Evolutionary conservation across 23 red algal genomes (phyloP), one percentile per base, ranked within the genome.

Genomic region (Chondrus crispus): DNA sequence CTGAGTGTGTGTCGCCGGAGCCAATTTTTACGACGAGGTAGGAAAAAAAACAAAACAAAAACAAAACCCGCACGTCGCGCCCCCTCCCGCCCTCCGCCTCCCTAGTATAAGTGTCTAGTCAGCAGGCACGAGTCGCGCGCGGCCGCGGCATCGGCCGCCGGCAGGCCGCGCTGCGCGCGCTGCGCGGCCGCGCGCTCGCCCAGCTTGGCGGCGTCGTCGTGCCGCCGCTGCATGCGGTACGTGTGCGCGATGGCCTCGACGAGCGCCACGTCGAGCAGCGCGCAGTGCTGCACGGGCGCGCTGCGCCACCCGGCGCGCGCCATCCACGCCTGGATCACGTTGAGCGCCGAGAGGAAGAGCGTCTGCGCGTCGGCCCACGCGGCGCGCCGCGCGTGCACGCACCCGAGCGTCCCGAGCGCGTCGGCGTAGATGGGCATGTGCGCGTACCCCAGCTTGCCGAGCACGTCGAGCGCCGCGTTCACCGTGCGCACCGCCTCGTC

Each of bases 391-490:
- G 93, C 51, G 20, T 52, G 72, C 20, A 98, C 90, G 36, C 84
- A 37, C n/a, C 80, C 96, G 52, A 90, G 74, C 16, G 75, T 78
- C 36, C 96, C 90, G 24, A 98, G 79, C 29, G 87, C 88, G 50
- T 98, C 96, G 4, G 91, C 87, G 69, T 95, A 95, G 44, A 98
- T 95, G 29, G 96, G 96, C 88, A 98, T 88, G 11, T 93, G 41
- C 43, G 74, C 44, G 41, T 88, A 98, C 41, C 77, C 80, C 5
- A 82, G 54, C 26, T 79, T 57, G 24, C 42, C 62, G 2, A 98
- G 89, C 26, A 95, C 46, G 28, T 92, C 83, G 41, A 98, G 75
- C 42, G 93, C 76, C 6, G 42, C 39, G 18, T 36, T 64, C 10
- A 77, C 85, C 38, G 83, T 62, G 3, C 38, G 37, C 51, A 81